A percentile compares a stretch with the other conserved stretches of the same genome.
phyloP scores from a whole-genome alignment of 371 early-diverging fungal genomes.

The Mucor plumbeus region DNA sequence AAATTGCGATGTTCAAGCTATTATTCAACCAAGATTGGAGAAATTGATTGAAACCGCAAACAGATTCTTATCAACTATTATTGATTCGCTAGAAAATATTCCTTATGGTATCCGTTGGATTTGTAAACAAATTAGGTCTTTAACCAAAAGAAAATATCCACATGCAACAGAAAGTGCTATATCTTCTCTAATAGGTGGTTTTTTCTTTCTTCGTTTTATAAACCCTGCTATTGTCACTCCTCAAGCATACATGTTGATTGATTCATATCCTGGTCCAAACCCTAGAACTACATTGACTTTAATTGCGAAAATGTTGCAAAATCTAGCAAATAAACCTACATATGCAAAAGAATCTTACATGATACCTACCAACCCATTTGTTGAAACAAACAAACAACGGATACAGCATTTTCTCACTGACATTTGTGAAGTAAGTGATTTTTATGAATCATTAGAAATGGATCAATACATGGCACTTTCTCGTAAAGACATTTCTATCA shows the following conservation, averaged over 20 bases:
- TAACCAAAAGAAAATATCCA: constrained; percentile 93
- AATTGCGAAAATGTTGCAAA: constrained; percentile 91
- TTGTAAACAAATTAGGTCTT: constrained; percentile 93
- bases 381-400: constrained; percentile 82
- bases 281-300: constrained; percentile 90
- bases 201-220: constrained; percentile 96
- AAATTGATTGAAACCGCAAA: constrained; percentile 88
- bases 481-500: constrained; percentile 83
- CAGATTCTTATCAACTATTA: constrained; percentile 82
- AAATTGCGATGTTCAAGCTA: constrained; percentile 81
- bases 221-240: constrained; percentile 98
- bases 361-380: constrained; percentile 84
- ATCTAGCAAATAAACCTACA: constrained; percentile 90
- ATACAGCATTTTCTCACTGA: constrained; percentile 87
- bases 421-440: constrained; percentile 92
- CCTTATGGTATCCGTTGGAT: constrained; percentile 99
- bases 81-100: constrained; percentile 77
- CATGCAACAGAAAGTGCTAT: constrained; percentile 87
- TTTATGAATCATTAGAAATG: constrained; percentile 94
- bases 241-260: constrained; percentile 92
- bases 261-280: constrained; percentile 76
- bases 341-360: constrained; percentile 92
- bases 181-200: constrained; percentile 95
- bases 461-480: constrained; percentile 94
- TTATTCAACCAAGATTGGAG: constrained; percentile 81